Evolutionary conservation across 2,329 filamentous ascomycete genomes (phyloP).

Genomic region (Monosporascus sp.): DNA sequence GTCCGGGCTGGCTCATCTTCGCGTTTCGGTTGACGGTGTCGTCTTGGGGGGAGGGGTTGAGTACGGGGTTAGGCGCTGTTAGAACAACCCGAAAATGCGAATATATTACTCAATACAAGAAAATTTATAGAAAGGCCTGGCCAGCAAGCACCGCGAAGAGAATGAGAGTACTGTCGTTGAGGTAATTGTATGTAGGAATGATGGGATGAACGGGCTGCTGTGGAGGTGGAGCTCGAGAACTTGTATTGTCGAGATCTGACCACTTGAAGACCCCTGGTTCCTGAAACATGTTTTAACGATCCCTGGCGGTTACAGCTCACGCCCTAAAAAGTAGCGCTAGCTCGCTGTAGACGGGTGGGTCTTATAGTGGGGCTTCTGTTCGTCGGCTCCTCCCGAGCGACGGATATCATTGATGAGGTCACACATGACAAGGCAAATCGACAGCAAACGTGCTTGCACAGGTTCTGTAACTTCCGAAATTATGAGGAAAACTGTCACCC

Average conservation of each 20-base stretch:
- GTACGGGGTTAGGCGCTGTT: neutral
- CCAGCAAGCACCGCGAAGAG: slow-evolving; percentile 20
- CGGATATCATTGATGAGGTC: no score
- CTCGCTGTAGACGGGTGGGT: neutral
- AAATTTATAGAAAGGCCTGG: slow-evolving; percentile 9
- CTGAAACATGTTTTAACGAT: neutral
- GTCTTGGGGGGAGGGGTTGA: neutral
- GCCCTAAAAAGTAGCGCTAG: no score
- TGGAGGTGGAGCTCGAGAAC: neutral
- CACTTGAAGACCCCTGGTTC: neutral
- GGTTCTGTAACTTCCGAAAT: no score
- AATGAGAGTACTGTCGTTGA: neutral
- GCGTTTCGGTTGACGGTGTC: slow-evolving; percentile 1
- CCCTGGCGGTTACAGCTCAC: neutral
- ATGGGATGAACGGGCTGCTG: slow-evolving; percentile 1
- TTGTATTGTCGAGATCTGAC: no score
- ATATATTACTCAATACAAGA: neutral
- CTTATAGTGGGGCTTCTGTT: neutral
- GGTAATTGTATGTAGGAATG: slow-evolving; percentile 1
- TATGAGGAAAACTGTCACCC: no score
- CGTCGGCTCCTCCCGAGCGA: neutral
- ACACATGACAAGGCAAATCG: no score
- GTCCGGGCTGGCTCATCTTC: slow-evolving; percentile 36
- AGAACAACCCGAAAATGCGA: neutral
- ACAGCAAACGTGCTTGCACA: no score